A percentile compares a stretch with the other conserved stretches of the same genome.
Conservation (phyloP, 192 early-diverging fungal genomes). For the Coemansia sp. region DNA sequence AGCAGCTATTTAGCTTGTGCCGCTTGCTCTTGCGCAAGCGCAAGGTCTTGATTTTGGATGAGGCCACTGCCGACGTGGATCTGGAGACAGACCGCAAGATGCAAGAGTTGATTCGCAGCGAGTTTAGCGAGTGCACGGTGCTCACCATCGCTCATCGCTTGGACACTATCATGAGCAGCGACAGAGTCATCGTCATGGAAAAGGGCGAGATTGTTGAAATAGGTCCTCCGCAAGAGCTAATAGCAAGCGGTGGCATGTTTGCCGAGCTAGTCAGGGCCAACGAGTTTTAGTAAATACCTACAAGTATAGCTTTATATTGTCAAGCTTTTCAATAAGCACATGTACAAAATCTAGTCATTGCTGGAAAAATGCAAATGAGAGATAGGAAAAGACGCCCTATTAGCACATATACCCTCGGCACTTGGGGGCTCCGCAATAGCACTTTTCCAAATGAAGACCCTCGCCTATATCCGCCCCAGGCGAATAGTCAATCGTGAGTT, state of each 20-base stretch:
- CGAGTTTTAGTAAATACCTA: neutral
- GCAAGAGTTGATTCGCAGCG: slow-evolving; percentile 42
- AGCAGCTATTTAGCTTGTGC: slow-evolving; percentile 65
- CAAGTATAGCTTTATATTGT: neutral
- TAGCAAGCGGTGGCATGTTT: slow-evolving; percentile 17
- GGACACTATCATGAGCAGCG: slow-evolving; percentile 65
- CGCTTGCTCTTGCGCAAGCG: slow-evolving; percentile 58
- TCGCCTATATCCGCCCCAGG: slow-evolving; percentile 51
- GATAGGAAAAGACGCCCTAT: too few species aligned
- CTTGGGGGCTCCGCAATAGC: slow-evolving; percentile 22
- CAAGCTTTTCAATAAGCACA: neutral
- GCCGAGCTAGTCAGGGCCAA: neutral
- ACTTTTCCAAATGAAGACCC: slow-evolving; percentile 6
- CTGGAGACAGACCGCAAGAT: slow-evolving; percentile 6
- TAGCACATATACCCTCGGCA: slow-evolving; percentile 30
- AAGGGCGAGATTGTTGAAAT: slow-evolving; percentile 12
- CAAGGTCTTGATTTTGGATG: slow-evolving; percentile 64
- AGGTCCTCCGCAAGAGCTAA: slow-evolving; percentile 10
- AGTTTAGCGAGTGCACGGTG: slow-evolving; percentile 55
- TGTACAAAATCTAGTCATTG: too few species aligned
- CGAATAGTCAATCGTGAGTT: slow-evolving; percentile 97
- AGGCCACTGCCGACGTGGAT: slow-evolving; percentile 69
- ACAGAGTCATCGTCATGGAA: slow-evolving; percentile 61
- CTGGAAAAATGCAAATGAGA: too few species aligned
- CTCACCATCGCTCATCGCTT: slow-evolving; percentile 73